Conservation (phyloP, 139 green algal genomes). For the Chlamydomonas sp. region DNA sequence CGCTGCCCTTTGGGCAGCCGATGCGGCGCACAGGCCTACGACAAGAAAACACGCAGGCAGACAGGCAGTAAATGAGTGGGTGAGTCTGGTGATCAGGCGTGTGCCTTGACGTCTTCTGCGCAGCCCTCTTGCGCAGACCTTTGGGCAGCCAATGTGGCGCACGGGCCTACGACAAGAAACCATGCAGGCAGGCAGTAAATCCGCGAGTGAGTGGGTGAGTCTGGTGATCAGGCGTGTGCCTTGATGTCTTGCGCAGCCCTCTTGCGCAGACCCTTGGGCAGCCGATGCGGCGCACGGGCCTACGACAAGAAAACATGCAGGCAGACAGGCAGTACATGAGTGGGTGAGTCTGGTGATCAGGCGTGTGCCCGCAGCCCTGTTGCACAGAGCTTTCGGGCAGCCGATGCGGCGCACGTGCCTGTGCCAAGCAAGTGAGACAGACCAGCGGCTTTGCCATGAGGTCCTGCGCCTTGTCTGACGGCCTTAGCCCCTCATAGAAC, state of each 20-base stretch:
- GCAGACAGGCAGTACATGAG: too few relatives aligned
- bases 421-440: too few relatives aligned
- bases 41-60: too few relatives aligned
- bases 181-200: too few relatives aligned
- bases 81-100: slow-evolving; percentile 89
- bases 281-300: slow-evolving; percentile 78
- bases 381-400: slow-evolving; percentile 68
- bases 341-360: slow-evolving; percentile 90
- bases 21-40: slow-evolving; percentile 80
- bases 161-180: too few relatives aligned
- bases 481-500: too few relatives aligned
- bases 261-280: slow-evolving; percentile 71
- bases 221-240: slow-evolving; percentile 90
- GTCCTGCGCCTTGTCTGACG: slow-evolving; percentile 45
- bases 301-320: too few relatives aligned
- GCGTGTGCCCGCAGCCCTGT: slow-evolving; percentile 64
- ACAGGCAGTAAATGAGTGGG: too few relatives aligned
- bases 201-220: too few relatives aligned
- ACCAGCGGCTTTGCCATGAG: slow-evolving; percentile 75
- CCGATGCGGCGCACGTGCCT: slow-evolving; percentile 81
- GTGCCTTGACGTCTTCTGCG: slow-evolving; percentile 77
- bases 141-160: slow-evolving; percentile 80
- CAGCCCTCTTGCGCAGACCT: too few relatives aligned
- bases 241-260: slow-evolving; percentile 78
- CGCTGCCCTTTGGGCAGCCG: slow-evolving; percentile 72